Evolutionary conservation across 345 rosid species (phyloP).

Genomic region (Draba incana): DNA sequence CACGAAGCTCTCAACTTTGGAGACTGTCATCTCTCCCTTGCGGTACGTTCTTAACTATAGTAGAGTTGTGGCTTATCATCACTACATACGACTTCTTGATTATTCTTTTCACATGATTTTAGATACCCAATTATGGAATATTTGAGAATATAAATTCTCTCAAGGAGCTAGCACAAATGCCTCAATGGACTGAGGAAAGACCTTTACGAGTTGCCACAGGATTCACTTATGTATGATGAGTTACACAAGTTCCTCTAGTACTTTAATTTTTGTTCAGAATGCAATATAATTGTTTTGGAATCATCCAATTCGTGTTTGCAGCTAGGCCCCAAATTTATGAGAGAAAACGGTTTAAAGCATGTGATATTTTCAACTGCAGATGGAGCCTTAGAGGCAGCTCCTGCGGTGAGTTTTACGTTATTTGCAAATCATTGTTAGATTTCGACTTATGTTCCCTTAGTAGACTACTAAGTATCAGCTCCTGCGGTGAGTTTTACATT

Average conservation of each 20-base stretch:
- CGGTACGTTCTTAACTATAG: slow-evolving; percentile 53
- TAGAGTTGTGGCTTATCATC: slow-evolving; percentile 11
- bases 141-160: slow-evolving; percentile 87
- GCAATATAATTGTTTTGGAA: slow-evolving; percentile 15
- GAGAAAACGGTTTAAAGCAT: slow-evolving; percentile 75
- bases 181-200: slow-evolving; percentile 85
- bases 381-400: slow-evolving; percentile 99
- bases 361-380: slow-evolving; percentile 90
- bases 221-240: slow-evolving; percentile 71
- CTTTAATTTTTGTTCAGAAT: background rate
- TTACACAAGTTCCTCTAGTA: slow-evolving; percentile 16
- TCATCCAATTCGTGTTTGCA: slow-evolving; percentile 38
- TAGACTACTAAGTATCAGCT: slow-evolving; percentile 59
- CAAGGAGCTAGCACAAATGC: slow-evolving; percentile 75
- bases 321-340: slow-evolving; percentile 94
- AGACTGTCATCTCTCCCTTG: slow-evolving; percentile 84
- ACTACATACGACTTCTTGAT: background rate
- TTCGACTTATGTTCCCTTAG: slow-evolving; percentile 3
- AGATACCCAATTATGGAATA: slow-evolving; percentile 96
- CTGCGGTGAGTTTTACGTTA: slow-evolving; percentile 69
- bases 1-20: slow-evolving; percentile 92
- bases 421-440: slow-evolving; percentile 7
- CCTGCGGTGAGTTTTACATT: slow-evolving; percentile 76
- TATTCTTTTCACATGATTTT: slow-evolving; percentile 32
- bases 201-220: slow-evolving; percentile 96